A percentile compares a stretch with the other conserved stretches of the same genome.
These are phyloP conservation scores for Alternaria triticina DNA, from an alignment of 2,329 filamentous ascomycete species.

Conservation along the genomic window DNA sequence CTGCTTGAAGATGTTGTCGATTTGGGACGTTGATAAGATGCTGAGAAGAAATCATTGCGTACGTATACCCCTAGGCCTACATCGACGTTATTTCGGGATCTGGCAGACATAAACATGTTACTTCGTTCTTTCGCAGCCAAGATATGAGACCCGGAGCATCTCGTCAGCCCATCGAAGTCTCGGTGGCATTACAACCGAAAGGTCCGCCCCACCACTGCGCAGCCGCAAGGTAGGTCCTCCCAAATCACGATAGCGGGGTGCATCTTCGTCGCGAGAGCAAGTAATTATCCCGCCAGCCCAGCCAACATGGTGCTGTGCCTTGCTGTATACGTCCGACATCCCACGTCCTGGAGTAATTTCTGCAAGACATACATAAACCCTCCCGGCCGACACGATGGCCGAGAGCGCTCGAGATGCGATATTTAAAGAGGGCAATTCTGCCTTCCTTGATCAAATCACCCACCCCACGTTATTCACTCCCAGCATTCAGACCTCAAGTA, in stretches of 20 bases:
- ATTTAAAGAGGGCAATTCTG: slow-evolving; percentile 21
- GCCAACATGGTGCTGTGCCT: slow-evolving; percentile 24
- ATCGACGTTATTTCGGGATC: background rate
- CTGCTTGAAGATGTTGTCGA: background rate
- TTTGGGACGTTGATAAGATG: background rate
- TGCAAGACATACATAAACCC: slow-evolving; percentile 8
- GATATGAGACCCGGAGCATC: background rate
- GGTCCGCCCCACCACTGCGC: background rate
- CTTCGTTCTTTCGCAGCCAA: background rate
- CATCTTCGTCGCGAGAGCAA: slow-evolving; percentile 23
- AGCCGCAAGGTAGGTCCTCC: background rate
- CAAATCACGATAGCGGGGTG: slow-evolving; percentile 31
- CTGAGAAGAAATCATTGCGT: background rate
- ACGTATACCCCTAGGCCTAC: background rate
- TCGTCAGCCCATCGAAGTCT: background rate
- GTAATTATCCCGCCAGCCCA: slow-evolving; percentile 32
- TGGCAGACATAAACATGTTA: background rate
- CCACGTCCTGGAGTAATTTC: slow-evolving; percentile 22
- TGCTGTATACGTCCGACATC: slow-evolving; percentile 16
- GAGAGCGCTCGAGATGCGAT: slow-evolving; percentile 6
- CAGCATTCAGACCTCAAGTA: background rate
- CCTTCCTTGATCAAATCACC: slow-evolving; percentile 1
- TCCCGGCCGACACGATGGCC: slow-evolving; percentile 1
- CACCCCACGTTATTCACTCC: background rate
- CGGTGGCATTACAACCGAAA: background rate